Base-by-base conservation (phyloP, 805 yeast species). In the Lipomyces yamanashiensis region DNA sequence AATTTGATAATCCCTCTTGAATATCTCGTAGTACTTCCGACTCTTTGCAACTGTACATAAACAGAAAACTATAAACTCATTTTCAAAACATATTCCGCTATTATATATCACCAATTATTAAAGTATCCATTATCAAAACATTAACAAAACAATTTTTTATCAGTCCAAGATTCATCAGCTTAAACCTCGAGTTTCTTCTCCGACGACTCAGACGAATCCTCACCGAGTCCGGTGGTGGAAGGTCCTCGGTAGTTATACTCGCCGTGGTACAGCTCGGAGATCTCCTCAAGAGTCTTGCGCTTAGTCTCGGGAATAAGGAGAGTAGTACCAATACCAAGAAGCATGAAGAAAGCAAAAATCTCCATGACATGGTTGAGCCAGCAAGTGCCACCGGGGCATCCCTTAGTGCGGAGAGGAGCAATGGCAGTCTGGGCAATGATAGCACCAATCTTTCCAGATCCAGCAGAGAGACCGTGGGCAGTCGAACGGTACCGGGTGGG, bases 401-500 rank as follows among this genome's bases (percentile, higher is more conserved):
- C 83, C 77, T 88, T 93, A 82, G 88, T 82, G 62, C 87, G 82
- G 73, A 91, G 83, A 68, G 96, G 90, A 83, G 97, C 72, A 47
- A 70, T 67, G 33, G 70, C 69, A 33, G 51, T 40, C 61, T 70
- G 72, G 9, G 97, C 96, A 81, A 91, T 85, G 71, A 91, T 90
- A 64, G 97, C 96, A 81, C 97, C 97, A 72, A 90, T 81, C 77
- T 91, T 91, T 82, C 97, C 97, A 40, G 85, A 77, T 57, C 96
- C 97, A 71, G 97, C 97, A 68, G 96, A 90, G 67, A 91, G 83
- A 83, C 97, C 97, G 73, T 91, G 97, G 54, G 97, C 96, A 70
- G 96, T 86, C 28, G 96, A 90, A 87, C 97, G 88, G 80, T 90
- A 91, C 83, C 96, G 87, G 62, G 97, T 91, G 76, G 97, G 97